Conservation (phyloP, 2,329 filamentous ascomycete species). For the Colletotrichum sidae region DNA sequence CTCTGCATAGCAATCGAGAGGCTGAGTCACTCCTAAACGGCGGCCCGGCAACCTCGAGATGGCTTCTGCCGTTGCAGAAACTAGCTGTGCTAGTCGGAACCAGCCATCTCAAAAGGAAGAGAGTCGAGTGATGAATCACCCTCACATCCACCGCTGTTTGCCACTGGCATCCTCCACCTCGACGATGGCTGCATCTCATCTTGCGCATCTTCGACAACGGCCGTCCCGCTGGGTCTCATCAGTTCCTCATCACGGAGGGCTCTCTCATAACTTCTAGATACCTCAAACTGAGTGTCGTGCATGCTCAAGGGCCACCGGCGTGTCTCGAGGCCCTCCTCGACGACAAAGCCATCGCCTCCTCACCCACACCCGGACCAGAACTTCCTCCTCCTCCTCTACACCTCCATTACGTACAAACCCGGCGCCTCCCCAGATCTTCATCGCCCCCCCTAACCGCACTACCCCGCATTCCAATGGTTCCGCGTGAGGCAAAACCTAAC, state of each 20-base stretch:
- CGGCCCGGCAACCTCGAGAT: too few species aligned
- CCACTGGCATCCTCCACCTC: neutral
- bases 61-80: too few species aligned
- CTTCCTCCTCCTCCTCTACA: constrained; percentile 1
- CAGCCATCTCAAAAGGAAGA: too few species aligned
- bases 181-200: constrained; percentile 6
- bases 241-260: neutral
- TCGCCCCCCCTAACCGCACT: constrained; percentile 8
- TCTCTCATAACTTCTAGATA: too few species aligned
- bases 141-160: neutral
- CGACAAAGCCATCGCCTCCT: constrained; percentile 16
- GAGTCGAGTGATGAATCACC: too few species aligned
- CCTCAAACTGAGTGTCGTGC: too few species aligned
- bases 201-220: neutral
- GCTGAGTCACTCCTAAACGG: too few species aligned
- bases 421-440: constrained; percentile 10
- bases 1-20: too few species aligned
- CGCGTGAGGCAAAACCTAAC: constrained; percentile 12
- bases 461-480: constrained; percentile 6
- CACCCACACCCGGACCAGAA: constrained; percentile 1
- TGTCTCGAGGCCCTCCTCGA: neutral
- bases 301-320: neutral
- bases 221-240: constrained; percentile 8
- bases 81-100: too few species aligned
- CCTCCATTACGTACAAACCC: constrained; percentile 21